Evolutionary conservation across 768 basidiomycete species (phyloP).

Genomic region (Floccularia luteovirens): DNA sequence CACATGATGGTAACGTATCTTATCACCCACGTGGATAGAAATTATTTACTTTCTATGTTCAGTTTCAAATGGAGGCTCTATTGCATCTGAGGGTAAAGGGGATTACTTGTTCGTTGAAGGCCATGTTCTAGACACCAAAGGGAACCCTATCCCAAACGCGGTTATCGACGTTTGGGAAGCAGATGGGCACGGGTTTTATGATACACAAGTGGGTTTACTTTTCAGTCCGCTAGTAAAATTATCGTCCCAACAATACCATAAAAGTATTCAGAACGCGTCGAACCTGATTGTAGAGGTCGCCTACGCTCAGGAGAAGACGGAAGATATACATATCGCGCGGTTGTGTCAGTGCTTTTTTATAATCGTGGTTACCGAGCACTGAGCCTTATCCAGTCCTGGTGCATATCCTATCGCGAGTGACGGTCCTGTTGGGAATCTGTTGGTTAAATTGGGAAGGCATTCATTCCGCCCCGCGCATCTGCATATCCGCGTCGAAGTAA

Average conservation of each 20-base stretch:
- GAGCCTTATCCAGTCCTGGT: conserved; percentile 25
- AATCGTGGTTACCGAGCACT: background rate
- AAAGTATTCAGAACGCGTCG: conserved; percentile 46
- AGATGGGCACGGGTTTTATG: conserved; percentile 47
- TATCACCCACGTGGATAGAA: background rate
- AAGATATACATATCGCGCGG: conserved; percentile 59
- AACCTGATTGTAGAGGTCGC: conserved; percentile 69
- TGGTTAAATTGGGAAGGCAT: conserved; percentile 54
- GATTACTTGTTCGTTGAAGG: conserved; percentile 81
- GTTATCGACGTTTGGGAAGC: conserved; percentile 83
- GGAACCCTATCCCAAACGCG: conserved; percentile 57
- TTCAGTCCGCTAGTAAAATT: no score
- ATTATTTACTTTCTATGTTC: background rate
- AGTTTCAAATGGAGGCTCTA: conserved; percentile 68
- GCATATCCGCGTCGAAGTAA: conserved; percentile 62
- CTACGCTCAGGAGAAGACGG: conserved; percentile 54
- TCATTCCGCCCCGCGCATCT: conserved; percentile 75
- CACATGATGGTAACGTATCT: conserved; percentile 46
- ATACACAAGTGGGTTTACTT: conserved; percentile 28
- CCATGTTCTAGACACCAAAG: conserved; percentile 51
- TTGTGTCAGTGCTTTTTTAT: conserved; percentile 33
- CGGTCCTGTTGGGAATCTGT: conserved; percentile 63
- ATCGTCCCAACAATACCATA: conserved; percentile 15
- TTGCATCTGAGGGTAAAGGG: conserved; percentile 84
- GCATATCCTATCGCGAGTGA: conserved; percentile 76